Base-by-base conservation (phyloP, 2,329 filamentous ascomycete genomes). In the Paradendryphiella salina region DNA sequence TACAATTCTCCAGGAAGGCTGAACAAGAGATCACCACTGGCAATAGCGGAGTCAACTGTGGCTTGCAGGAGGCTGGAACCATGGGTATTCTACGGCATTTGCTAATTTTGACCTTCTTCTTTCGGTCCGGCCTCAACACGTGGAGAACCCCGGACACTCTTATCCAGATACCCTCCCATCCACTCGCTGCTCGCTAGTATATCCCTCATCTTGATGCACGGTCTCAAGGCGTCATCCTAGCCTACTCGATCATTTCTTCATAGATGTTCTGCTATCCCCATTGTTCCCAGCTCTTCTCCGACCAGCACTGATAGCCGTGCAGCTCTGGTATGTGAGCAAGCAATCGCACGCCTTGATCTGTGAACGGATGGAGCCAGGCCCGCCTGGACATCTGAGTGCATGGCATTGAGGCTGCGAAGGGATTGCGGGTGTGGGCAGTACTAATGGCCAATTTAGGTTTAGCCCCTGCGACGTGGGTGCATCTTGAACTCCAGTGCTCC, bases 381-480 rank as follows among this genome's bases (percentile, higher is more conserved):
- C 34, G 41, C 35, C 23, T 41, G 34, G 36, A 23, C 38, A 28
- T 50, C 42, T 35, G 41, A 50, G 40, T 34, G 42, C 40, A 45
- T 51, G 49, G 57, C 21, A 39, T 54, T 46, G 49, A 62, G 52
- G 41, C 47, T 50, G 53, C 47, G 45, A 49, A 48, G 52, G 51
- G 54, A 43, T 59, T 40, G 56, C 48, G 50, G 54, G 43, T 39
- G 49, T 32, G 44, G 47, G 40, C 44, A 45, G 38, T 44, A 29
- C 47, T 47, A 57, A 31, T 23, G 13, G 36, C 50, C 46, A 31
- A 39, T 50, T 52, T 49, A 46, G 54, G 50, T 39, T 44, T 57
- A 55, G 47, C 46, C 41, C 36, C 9, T 43, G 33, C 40, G 42
- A 37, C 38, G 46, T 49, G 44, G 21, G 49, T 52, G 37, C 37